Evolutionary conservation across 1,284 basidiomycete genomes (phyloP), one percentile per base, ranked within the genome.

Genomic region (Coniophora puteana): DNA sequence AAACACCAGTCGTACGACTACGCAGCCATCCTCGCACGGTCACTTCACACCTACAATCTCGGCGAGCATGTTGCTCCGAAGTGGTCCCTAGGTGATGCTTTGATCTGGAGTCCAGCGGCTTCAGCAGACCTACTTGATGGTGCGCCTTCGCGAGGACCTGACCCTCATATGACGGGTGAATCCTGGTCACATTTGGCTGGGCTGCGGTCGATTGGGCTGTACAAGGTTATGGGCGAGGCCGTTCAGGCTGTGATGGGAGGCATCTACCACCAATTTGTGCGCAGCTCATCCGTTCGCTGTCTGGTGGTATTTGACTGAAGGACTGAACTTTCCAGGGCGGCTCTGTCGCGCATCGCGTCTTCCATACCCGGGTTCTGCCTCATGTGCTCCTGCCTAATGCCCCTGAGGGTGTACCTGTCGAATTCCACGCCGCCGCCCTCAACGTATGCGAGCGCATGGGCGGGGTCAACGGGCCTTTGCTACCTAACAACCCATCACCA

Each of bases 181-280:
- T n/a, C n/a, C n/a, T n/a, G n/a, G n/a, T 27, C 26, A 27, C n/a
- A n/a, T n/a, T n/a, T n/a, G n/a, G 40, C 46, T 7, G 61, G 64
- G 38, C 25, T 61, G 20, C 62, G 62, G 47, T 70, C 71, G 38
- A 72, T 81, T 1, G 87, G 87, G 3, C 55, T 89, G 47, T 84
- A 83, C 55, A 89, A 89, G 55, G 77, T 89, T 20, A 76, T 83
- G 53, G 87, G 88, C 5, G 79, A 84, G 40, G 72, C 80, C 1
- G 83, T 89, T 3, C 76, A 83, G 49, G 86, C 83, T 1, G 68
- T 89, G n/a, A 60, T 89, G 24, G 87, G 87, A 20, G 85, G 80
- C 2, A 72, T 89, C 10, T 88, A 78, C 54, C 77, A 83, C 52
- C 84, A 90, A 67, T 86, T 81, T 58, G 87, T 89, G 52, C 51